Evolutionary conservation across 306 rosid genomes (phyloP).

Genomic region (Aeschynomene evenia): DNA sequence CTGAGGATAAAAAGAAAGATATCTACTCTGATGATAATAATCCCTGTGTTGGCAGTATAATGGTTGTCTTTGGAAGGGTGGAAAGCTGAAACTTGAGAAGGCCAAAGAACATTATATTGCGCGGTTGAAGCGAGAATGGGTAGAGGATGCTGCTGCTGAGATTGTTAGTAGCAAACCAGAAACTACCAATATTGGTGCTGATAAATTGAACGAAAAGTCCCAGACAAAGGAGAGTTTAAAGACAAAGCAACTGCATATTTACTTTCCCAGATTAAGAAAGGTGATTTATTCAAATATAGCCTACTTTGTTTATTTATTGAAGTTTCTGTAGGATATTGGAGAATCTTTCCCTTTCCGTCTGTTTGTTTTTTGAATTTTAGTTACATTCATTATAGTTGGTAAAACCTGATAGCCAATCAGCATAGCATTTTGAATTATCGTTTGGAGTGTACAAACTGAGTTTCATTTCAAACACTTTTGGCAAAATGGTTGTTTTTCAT

Average conservation of each 20-base stretch:
- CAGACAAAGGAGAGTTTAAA: constrained; percentile 20
- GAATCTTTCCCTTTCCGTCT: too few species aligned
- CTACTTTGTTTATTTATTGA: background rate
- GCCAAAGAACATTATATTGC: constrained; percentile 75
- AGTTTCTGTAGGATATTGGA: background rate
- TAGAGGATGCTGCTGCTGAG: constrained; percentile 39
- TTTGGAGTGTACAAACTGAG: too few species aligned
- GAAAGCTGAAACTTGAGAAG: constrained; percentile 73
- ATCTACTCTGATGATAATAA: too few species aligned
- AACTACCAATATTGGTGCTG: background rate
- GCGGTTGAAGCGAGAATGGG: constrained; percentile 71
- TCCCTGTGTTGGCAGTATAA: constrained; percentile 53
- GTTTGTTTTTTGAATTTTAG: too few species aligned
- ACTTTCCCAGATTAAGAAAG: constrained; percentile 71
- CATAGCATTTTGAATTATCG: too few species aligned
- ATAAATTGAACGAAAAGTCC: constrained; percentile 27
- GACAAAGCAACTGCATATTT: constrained; percentile 48
- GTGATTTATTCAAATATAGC: constrained; percentile 26
- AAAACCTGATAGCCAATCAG: too few species aligned
- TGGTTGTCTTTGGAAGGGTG: constrained; percentile 97
- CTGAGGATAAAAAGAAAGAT: too few species aligned
- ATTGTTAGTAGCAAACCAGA: background rate
- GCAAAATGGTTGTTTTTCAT: too few species aligned
- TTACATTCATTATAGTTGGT: too few species aligned
- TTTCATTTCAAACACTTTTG: too few species aligned